Evolutionary conservation across 2,329 filamentous ascomycete genomes (phyloP).

Genomic region (Neodidymelliopsis sp.): DNA sequence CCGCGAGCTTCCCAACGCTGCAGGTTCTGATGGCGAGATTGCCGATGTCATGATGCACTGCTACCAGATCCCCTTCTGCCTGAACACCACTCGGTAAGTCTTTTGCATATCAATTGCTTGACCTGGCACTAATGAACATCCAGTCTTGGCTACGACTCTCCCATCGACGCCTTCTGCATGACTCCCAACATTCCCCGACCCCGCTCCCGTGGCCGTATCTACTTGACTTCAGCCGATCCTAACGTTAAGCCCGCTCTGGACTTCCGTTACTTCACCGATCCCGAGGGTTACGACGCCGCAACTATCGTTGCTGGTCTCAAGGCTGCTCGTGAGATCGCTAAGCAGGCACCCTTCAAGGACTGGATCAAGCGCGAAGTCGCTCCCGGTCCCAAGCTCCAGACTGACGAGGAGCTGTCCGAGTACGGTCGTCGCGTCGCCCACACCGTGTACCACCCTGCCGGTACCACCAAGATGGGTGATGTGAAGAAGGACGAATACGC

Average conservation of each 20-base stretch:
- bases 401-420: slow-evolving; percentile 80
- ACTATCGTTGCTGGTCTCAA: slow-evolving; percentile 80
- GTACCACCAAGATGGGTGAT: slow-evolving; percentile 91
- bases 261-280: slow-evolving; percentile 89
- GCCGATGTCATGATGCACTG: slow-evolving; percentile 96
- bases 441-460: slow-evolving; percentile 89
- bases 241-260: slow-evolving; percentile 81
- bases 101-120: background rate
- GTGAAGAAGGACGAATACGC: slow-evolving; percentile 71
- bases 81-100: slow-evolving; percentile 74
- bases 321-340: slow-evolving; percentile 77
- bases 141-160: slow-evolving; percentile 73
- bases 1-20: slow-evolving; percentile 74
- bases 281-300: slow-evolving; percentile 83
- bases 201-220: slow-evolving; percentile 77
- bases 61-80: slow-evolving; percentile 92
- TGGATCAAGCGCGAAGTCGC: slow-evolving; percentile 87
- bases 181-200: slow-evolving; percentile 89
- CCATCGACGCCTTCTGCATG: slow-evolving; percentile 87
- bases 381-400: slow-evolving; percentile 74
- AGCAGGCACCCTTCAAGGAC: slow-evolving; percentile 78
- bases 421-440: slow-evolving; percentile 84
- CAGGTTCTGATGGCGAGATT: slow-evolving; percentile 73
- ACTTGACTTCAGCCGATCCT: slow-evolving; percentile 78
- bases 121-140: slow-evolving; percentile 11